Percentiles rank a stretch among this genome's conserved stretches.
phyloP scores from a whole-genome alignment of 140 eudicot genomes.

The Stevia rebaudiana region DNA sequence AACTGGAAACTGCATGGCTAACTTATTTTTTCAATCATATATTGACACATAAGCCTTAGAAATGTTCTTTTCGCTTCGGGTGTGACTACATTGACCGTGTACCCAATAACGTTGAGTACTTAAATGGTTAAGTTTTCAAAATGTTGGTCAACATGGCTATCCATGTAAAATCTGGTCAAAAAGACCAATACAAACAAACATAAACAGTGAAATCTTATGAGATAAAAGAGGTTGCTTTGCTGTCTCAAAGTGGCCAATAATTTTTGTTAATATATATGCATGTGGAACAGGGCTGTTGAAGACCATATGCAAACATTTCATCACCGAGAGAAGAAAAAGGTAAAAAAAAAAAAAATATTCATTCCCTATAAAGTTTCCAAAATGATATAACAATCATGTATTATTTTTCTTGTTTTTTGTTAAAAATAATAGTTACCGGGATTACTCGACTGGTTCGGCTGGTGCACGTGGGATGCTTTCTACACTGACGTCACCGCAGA shows the following conservation, averaged over 20 bases:
- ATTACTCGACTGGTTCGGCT: slow-evolving; percentile 83
- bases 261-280: too few relatives aligned
- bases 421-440: slow-evolving; percentile 58
- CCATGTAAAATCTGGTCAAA: too few relatives aligned
- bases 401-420: neutral
- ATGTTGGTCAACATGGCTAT: too few relatives aligned
- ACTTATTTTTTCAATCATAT: neutral
- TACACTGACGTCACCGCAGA: slow-evolving; percentile 97
- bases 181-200: too few relatives aligned
- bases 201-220: too few relatives aligned
- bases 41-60: neutral
- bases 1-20: neutral
- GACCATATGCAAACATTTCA: slow-evolving; percentile 86
- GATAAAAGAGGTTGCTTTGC: too few relatives aligned
- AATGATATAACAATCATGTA: neutral
- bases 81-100: too few relatives aligned
- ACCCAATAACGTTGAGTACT: too few relatives aligned
- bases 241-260: too few relatives aligned
- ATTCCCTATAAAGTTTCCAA: neutral
- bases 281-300: slow-evolving; percentile 68
- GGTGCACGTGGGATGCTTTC: slow-evolving; percentile 99
- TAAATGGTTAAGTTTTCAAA: too few relatives aligned
- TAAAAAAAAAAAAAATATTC: slow-evolving; percentile 23
- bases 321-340: slow-evolving; percentile 84
- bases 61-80: neutral